Evolutionary conservation across 2,329 filamentous ascomycete genomes (phyloP).

Genomic region (Ceratocystis smalleyi): DNA sequence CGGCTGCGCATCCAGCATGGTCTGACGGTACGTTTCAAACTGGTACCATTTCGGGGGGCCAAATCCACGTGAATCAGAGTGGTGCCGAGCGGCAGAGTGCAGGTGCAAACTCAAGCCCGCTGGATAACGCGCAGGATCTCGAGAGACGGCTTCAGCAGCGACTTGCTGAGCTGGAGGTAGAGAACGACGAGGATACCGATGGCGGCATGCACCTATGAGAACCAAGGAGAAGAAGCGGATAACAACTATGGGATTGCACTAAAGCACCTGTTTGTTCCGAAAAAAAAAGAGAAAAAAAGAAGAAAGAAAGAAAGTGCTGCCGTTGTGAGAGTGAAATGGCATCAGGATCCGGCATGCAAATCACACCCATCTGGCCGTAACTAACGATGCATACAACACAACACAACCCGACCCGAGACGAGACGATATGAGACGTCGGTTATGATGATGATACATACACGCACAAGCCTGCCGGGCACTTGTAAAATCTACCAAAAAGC

Average conservation of each 20-base stretch:
- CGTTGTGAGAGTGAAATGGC: background rate
- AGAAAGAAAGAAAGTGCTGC: background rate
- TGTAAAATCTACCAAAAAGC: background rate
- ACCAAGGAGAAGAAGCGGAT: background rate
- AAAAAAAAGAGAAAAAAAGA: background rate
- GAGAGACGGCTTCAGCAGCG: slow-evolving; percentile 39
- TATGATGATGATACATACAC: background rate
- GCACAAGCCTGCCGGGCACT: background rate
- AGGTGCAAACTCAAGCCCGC: background rate
- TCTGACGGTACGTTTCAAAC: slow-evolving; percentile 48
- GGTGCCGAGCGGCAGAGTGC: background rate
- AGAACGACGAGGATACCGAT: slow-evolving; percentile 27
- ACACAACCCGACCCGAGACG: background rate
- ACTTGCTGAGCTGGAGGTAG: slow-evolving; percentile 31
- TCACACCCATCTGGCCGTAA: background rate
- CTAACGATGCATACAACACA: background rate
- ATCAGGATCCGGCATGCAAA: background rate
- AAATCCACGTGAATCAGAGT: slow-evolving; percentile 31
- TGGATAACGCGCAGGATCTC: slow-evolving; percentile 38
- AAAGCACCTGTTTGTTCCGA: background rate
- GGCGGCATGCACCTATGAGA: slow-evolving; percentile 44
- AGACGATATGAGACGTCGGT: background rate
- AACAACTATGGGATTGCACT: too few species aligned
- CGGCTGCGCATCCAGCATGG: slow-evolving; percentile 34
- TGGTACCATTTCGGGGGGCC: slow-evolving; percentile 38